Percentiles rank a stretch among this genome's conserved stretches.
phyloP scores from a whole-genome alignment of 306 rosid genomes.

The Dryas drummondii region DNA sequence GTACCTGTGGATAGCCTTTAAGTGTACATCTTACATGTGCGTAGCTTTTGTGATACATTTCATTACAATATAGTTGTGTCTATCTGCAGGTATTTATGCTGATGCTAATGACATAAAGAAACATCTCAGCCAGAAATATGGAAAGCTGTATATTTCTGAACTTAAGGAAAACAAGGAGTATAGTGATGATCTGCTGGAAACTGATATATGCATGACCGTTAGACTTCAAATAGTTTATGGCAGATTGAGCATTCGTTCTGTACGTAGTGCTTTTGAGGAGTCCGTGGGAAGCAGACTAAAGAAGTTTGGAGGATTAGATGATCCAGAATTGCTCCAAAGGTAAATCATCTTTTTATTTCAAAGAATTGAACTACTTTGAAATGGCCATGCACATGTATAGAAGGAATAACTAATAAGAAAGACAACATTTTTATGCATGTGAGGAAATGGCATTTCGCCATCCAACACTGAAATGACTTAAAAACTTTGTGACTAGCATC shows the following conservation, averaged over 20 bases:
- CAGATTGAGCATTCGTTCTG: slow-evolving; percentile 80
- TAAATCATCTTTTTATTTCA: slow-evolving; percentile 31
- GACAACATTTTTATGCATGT: neutral
- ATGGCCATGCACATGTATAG: neutral
- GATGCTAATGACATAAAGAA: slow-evolving; percentile 55
- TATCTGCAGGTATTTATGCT: slow-evolving; percentile 74
- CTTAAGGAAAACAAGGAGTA: slow-evolving; percentile 61
- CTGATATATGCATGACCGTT: slow-evolving; percentile 72
- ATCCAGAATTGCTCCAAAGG: slow-evolving; percentile 79
- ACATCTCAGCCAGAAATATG: slow-evolving; percentile 54
- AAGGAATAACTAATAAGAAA: no score
- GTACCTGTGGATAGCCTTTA: neutral
- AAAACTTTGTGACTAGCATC: neutral
- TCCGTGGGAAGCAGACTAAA: slow-evolving; percentile 76
- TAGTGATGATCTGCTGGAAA: slow-evolving; percentile 59
- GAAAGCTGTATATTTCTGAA: slow-evolving; percentile 47
- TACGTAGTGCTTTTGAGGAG: slow-evolving; percentile 84
- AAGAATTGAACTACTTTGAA: neutral
- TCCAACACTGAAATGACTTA: neutral
- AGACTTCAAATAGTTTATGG: slow-evolving; percentile 86
- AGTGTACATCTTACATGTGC: neutral
- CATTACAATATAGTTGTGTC: slow-evolving; percentile 4
- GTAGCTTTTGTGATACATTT: neutral
- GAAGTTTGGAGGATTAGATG: slow-evolving; percentile 70
- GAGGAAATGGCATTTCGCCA: neutral